Evolutionary conservation across 371 early-diverging fungal species (phyloP).

Genomic region (Lichtheimia hyalospora): DNA sequence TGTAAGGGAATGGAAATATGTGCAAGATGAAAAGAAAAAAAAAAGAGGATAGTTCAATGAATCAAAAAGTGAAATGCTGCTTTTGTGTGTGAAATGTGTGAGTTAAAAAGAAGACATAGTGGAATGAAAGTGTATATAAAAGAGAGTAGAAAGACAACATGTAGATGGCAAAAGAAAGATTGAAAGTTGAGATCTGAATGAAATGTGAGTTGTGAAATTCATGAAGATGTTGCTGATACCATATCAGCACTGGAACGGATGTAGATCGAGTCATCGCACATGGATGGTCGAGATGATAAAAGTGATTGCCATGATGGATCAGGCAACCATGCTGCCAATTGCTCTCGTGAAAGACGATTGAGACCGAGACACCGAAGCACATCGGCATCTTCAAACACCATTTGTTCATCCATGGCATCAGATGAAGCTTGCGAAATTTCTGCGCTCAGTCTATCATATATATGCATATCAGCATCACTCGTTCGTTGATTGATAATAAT

Average conservation of each 20-base stretch:
- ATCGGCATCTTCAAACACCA: constrained; percentile 14
- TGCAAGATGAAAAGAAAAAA: constrained; percentile 2
- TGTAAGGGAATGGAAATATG: constrained; percentile 4
- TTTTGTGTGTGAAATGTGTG: constrained; percentile 11
- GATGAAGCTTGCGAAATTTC: constrained; percentile 8
- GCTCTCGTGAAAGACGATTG: constrained; percentile 13
- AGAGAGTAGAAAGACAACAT: constrained; percentile 6
- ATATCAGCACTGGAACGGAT: constrained; percentile 7
- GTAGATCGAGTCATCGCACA: constrained; percentile 6
- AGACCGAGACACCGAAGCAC: constrained; percentile 9
- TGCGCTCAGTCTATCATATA: constrained; percentile 5
- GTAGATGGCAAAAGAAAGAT: constrained; percentile 1
- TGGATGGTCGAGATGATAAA: constrained; percentile 4
- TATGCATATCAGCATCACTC: background rate
- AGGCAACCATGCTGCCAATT: constrained; percentile 16
- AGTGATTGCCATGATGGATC: constrained; percentile 17
- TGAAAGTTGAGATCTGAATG: background rate
- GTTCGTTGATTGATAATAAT: background rate
- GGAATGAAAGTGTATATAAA: constrained; percentile 1
- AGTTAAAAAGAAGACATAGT: background rate
- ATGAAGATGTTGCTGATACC: constrained; percentile 7
- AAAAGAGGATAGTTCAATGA: background rate
- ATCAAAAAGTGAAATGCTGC: constrained; percentile 7
- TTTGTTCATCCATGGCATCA: constrained; percentile 4
- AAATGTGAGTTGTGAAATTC: background rate